Conservation (phyloP, 306 rosid genomes). For the Urtica urens region DNA sequence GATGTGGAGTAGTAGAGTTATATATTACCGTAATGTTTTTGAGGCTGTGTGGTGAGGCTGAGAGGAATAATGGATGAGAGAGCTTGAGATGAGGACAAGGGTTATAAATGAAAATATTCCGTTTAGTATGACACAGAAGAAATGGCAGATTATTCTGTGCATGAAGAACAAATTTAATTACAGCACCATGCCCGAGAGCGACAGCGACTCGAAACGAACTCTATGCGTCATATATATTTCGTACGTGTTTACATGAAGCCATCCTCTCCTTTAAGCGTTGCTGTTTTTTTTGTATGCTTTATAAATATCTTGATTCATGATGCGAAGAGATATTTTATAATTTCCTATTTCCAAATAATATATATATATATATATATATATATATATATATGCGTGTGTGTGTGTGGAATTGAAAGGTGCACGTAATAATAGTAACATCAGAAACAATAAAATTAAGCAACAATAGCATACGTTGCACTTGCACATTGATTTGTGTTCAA, state of each 20-base stretch:
- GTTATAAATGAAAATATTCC: conserved; percentile 37
- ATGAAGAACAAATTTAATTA: conserved; percentile 34
- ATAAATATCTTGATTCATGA: too few relatives aligned
- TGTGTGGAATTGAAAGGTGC: too few relatives aligned
- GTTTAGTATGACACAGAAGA: conserved; percentile 10
- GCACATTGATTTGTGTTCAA: too few relatives aligned
- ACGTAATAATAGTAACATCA: too few relatives aligned
- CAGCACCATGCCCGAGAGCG: conserved; percentile 13
- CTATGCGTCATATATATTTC: conserved; percentile 2
- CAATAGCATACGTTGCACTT: too few relatives aligned
- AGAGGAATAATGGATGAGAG: conserved; percentile 11
- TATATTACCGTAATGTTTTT: neutral
- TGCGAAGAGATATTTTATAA: too few relatives aligned
- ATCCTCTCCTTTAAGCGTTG: too few relatives aligned
- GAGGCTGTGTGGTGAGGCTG: conserved; percentile 3
- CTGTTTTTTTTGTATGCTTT: too few relatives aligned
- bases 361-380: too few relatives aligned
- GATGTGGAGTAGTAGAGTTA: neutral
- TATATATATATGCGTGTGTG: too few relatives aligned
- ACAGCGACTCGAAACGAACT: conserved; percentile 28
- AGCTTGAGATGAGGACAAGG: conserved; percentile 25
- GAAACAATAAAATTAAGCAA: too few relatives aligned
- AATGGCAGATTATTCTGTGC: conserved; percentile 11
- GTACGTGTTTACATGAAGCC: neutral
- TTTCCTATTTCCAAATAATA: too few relatives aligned